Base-by-base conservation (phyloP, 2,329 filamentous ascomycete genomes). In the Lecanicillium sp. region DNA sequence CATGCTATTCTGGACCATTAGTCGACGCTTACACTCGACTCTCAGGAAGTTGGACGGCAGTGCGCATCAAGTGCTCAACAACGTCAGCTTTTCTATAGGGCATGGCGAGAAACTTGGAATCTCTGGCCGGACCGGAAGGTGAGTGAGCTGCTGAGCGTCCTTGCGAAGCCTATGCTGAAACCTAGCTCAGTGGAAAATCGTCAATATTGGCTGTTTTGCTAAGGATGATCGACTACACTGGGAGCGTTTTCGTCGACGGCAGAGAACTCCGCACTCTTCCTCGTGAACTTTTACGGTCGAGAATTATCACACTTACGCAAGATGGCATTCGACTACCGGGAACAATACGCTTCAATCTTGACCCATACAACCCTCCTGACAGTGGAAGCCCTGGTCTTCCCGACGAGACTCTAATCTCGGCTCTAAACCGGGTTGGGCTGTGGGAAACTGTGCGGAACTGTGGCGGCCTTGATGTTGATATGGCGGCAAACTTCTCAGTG, bases 271-370 rank as follows among this genome's bases (percentile, higher is more conserved):
- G 4, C 25, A 37, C 2, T 30, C 37, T 15, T 33, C 45, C 12
- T 29, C 36, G 14, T 15, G 41, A 22, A 1, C 30, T 47, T 3
- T 14, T 57, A 5, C 49, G 56, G 2, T 45, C 48, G 2, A 53
- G 50, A 13, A 55, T 59, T 13, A 43, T 56, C 8, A 46, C 49
- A 0, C 45, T 57, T 0, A 37, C 56, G 0, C 57, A 59, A 27
- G 55, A 57, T 12, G 42, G 49, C 2, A 29, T 43, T 4, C 35
- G 15, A 2, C 13, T 46, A 1, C 33, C 27, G 5, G 40, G 33
- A 0, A 30, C 32, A 4, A 22, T 46, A 0, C 43, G 43, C 12
- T 17, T 14, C 4, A 45, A 46, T 13, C 31, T 45, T 13, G 43
- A 46, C 15, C 38, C 41, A 3, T 41, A 25, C 22, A 6, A 25